phyloP scores from a whole-genome alignment of 345 rosid species.

The Lagerstroemia speciosa region DNA sequence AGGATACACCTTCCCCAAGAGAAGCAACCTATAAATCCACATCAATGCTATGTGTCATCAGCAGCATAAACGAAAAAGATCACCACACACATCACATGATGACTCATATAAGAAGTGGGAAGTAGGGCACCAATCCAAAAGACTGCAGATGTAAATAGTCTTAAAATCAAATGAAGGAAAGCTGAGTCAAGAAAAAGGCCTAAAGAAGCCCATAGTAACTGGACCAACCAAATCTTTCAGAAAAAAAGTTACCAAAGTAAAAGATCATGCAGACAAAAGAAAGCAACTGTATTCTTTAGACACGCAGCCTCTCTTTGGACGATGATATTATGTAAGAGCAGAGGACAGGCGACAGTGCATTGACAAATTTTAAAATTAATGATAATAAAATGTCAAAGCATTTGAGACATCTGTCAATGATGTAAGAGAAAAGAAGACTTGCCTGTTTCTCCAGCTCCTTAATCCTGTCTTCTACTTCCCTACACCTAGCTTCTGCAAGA shows the following conservation, averaged over 20 bases:
- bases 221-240: background rate
- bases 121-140: background rate
- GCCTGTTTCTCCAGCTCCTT: conserved; percentile 99
- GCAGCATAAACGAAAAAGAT: background rate
- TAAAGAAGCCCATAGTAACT: background rate
- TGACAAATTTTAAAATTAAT: background rate
- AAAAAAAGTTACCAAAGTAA: no score
- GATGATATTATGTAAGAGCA: no score
- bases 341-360: background rate
- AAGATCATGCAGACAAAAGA: no score
- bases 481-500: conserved; percentile 73
- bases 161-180: background rate
- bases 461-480: conserved; percentile 86
- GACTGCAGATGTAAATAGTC: background rate
- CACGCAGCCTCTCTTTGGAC: no score
- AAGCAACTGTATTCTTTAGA: no score
- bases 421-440: conserved; percentile 2
- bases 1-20: conserved; percentile 91
- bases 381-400: background rate
- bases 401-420: background rate
- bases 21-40: conserved; percentile 59
- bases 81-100: background rate
- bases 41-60: conserved; percentile 1
- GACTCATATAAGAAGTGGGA: background rate
- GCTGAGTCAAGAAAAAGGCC: background rate